Percentiles rank a stretch among this genome's conserved stretches.
phyloP scores from a whole-genome alignment of 176 grass and related monocot species.

The Elaeis guineensis region DNA sequence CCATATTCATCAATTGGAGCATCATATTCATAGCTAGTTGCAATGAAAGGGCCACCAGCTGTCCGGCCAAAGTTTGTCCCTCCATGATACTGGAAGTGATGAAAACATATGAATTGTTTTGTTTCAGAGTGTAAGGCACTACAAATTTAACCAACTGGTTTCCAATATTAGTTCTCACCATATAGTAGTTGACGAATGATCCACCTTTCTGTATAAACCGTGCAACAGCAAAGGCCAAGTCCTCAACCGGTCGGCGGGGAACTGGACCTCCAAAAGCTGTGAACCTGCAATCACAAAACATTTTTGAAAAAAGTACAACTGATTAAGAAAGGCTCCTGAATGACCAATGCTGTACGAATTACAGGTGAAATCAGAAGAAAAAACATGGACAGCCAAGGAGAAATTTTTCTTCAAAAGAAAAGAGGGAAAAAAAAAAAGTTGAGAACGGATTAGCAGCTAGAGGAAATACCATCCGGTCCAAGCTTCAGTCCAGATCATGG shows the following conservation, averaged over 20 bases:
- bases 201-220: constrained; percentile 89
- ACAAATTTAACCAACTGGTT: too few relatives aligned
- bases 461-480: constrained; percentile 75
- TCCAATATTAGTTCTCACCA: constrained; percentile 41
- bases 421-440: background rate
- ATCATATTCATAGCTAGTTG: constrained; percentile 93
- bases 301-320: too few relatives aligned
- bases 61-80: constrained; percentile 93
- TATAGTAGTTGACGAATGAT: constrained; percentile 94
- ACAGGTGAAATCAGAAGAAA: too few relatives aligned
- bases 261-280: constrained; percentile 68
- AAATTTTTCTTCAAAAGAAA: too few relatives aligned
- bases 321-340: too few relatives aligned
- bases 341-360: too few relatives aligned
- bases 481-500: constrained; percentile 84
- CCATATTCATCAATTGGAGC: constrained; percentile 94
- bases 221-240: constrained; percentile 69
- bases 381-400: too few relatives aligned
- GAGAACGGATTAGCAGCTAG: background rate
- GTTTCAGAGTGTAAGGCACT: constrained; percentile 5
- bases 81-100: constrained; percentile 67
- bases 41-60: constrained; percentile 75
- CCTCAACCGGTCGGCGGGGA: constrained; percentile 74
- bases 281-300: constrained; percentile 33
- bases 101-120: constrained; percentile 16